Evolutionary conservation across 768 basidiomycete species (phyloP).

Genomic region (Leccinum rimulosum): DNA sequence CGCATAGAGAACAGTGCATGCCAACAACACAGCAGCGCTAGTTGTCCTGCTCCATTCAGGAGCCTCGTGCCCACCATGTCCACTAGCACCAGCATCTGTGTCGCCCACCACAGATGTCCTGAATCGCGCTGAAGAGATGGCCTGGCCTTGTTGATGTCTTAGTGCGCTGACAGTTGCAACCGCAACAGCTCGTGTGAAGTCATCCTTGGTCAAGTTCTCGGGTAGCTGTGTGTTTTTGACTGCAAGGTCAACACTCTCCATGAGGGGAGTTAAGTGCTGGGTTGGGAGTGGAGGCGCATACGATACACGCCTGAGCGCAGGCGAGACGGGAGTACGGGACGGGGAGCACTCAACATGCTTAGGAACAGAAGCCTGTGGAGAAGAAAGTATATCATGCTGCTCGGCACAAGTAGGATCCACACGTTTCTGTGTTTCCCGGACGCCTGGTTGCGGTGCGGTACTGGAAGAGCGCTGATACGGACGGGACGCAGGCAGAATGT

Average conservation of each 20-base stretch:
- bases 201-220: conserved; percentile 72
- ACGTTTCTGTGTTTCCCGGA: conserved; percentile 40
- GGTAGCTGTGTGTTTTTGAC: conserved; percentile 62
- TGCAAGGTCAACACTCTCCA: conserved; percentile 77
- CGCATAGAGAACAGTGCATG: conserved; percentile 91
- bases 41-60: conserved; percentile 93
- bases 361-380: conserved; percentile 38
- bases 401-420: conserved; percentile 38
- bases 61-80: conserved; percentile 86
- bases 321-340: conserved; percentile 37
- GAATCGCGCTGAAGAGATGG: conserved; percentile 46
- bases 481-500: conserved; percentile 52
- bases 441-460: conserved; percentile 7
- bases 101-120: conserved; percentile 40
- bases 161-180: conserved; percentile 91
- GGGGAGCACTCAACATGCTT: conserved; percentile 24
- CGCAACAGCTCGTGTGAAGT: conserved; percentile 91
- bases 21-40: conserved; percentile 86
- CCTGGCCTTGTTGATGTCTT: conserved; percentile 68
- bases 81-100: conserved; percentile 46
- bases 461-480: conserved; percentile 53
- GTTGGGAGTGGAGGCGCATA: conserved; percentile 43
- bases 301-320: conserved; percentile 51
- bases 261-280: conserved; percentile 55
- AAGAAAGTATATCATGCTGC: conserved; percentile 32